Conservation (phyloP, 2,329 filamentous ascomycete genomes). For the Aspergillus luchuensis region DNA sequence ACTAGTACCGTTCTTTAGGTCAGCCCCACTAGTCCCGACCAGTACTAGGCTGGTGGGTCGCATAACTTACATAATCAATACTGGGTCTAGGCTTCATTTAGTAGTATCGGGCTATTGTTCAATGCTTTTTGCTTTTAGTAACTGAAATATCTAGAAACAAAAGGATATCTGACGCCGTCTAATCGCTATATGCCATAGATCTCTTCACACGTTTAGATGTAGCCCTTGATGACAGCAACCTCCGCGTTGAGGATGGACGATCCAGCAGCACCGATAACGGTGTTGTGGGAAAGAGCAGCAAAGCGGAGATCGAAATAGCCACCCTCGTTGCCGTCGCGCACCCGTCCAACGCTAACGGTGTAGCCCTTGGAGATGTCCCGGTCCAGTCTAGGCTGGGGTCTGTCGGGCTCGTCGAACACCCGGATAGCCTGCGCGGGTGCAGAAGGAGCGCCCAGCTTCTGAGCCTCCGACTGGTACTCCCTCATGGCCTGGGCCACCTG, state of each 20-base stretch:
- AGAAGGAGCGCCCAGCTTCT: constrained; percentile 81
- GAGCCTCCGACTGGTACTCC: constrained; percentile 78
- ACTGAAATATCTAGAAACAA: constrained; percentile 2
- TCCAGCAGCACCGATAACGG: constrained; percentile 93
- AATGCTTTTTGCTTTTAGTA: neutral
- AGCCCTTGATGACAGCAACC: constrained; percentile 86
- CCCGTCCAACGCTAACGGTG: constrained; percentile 84
- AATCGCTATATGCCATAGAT: constrained; percentile 16
- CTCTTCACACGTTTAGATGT: constrained; percentile 54
- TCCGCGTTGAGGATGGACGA: constrained; percentile 95
- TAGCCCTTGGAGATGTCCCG: constrained; percentile 83
- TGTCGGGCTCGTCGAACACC: constrained; percentile 85
- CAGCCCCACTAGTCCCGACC: neutral
- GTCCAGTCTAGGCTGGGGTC: constrained; percentile 89
- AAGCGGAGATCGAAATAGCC: constrained; percentile 95
- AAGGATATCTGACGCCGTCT: constrained; percentile 20
- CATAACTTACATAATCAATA: constrained; percentile 7
- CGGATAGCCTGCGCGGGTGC: constrained; percentile 79
- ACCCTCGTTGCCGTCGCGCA: constrained; percentile 76
- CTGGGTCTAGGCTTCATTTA: neutral
- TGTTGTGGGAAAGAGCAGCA: constrained; percentile 86
- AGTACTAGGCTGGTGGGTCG: neutral
- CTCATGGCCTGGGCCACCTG: constrained; percentile 78
- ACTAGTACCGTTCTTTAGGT: constrained; percentile 30
- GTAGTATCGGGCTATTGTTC: neutral